Base-by-base conservation (phyloP, 176 grass and related monocot genomes). In the Oropetium thomaeum region DNA sequence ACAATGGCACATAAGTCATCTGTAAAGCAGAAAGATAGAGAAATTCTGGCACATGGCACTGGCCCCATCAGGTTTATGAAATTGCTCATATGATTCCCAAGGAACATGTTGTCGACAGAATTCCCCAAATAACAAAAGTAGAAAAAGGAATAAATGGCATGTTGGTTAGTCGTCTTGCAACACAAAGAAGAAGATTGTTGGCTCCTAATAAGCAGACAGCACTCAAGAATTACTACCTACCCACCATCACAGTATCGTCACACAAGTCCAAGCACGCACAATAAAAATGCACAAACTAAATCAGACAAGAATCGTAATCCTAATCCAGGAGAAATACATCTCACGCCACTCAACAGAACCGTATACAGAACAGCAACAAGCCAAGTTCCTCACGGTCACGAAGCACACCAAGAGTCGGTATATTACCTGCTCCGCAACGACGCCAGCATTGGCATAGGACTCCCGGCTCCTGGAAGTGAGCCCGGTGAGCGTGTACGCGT, bases 381-480 rank as follows among this genome's bases (percentile, higher is more conserved):
- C 7, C 58, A 66, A 40, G 42, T 32, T 80, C 19, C 49, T 23
- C 55, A 79, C 23, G 4, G 59, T 29, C 63, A 79, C 43, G 1
- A 59, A 51, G 33, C 55, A 15, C 58, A 31, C 13, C 53, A 49
- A 35, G 63, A 77, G 30, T 30, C 32, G 44, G n/a, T 82, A 67
- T 83, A 69, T 84, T 86, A 92, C 96, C 92, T 99, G 92, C 65
- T 99, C 96, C 0, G 96, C 96, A 5, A 96, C 87, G 41, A 95
- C 84, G 28, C 96, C 96, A 27, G 96, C 96, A 86, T 99, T 95
- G 80, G 96, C 89, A 52, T 95, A 99, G 60, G 96, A 95, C 78
- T 95, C 92, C 16, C 92, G 84, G 75, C 96, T 90, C 89, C 88
- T 99, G 61, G 91, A 95, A 28, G 96, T 95, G 62, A 99, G 89